Percentiles rank a stretch among this genome's conserved stretches.
Evolutionary conservation across 495 filamentous ascomycete genomes (phyloP).

Genomic region (Penicillium turbatum): DNA sequence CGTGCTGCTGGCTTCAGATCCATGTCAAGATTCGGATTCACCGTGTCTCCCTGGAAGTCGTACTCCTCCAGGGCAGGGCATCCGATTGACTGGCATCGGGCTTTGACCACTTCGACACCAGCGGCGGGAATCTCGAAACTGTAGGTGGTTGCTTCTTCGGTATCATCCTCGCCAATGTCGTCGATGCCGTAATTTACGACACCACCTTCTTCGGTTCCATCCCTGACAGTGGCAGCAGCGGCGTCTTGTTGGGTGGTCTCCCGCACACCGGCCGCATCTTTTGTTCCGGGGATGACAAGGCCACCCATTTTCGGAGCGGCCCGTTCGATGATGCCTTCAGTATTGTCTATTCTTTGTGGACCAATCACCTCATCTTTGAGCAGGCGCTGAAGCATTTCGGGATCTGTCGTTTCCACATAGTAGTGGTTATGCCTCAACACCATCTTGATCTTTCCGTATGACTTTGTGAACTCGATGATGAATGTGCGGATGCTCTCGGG

Average conservation of each 20-base stretch:
- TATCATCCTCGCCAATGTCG: constrained; percentile 83
- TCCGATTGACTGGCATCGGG: constrained; percentile 79
- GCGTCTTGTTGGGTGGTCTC: constrained; percentile 51
- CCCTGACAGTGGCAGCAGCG: constrained; percentile 25
- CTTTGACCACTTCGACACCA: constrained; percentile 79
- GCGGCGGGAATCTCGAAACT: constrained; percentile 85
- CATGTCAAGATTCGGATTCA: constrained; percentile 90
- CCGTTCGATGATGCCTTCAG: constrained; percentile 68
- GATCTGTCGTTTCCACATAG: constrained; percentile 87
- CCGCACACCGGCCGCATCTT: constrained; percentile 79
- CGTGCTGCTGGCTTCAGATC: constrained; percentile 57
- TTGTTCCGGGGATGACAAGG: constrained; percentile 91
- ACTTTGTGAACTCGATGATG: constrained; percentile 78
- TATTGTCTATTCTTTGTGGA: constrained; percentile 56
- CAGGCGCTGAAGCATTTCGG: constrained; percentile 75
- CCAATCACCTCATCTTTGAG: constrained; percentile 70
- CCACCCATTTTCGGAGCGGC: constrained; percentile 84
- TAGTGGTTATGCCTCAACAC: constrained; percentile 92
- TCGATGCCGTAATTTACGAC: constrained; percentile 59
- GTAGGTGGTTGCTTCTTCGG: constrained; percentile 80
- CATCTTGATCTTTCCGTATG: constrained; percentile 92
- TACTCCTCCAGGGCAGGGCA: constrained; percentile 94
- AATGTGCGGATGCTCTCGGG: constrained; percentile 73
- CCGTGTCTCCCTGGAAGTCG: constrained; percentile 90
- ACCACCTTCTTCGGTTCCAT: constrained; percentile 40